Percentiles rank a stretch among this genome's conserved stretches.
phyloP scores from a whole-genome alignment of 441 rosid genomes.

The Gossypium davidsonii region DNA sequence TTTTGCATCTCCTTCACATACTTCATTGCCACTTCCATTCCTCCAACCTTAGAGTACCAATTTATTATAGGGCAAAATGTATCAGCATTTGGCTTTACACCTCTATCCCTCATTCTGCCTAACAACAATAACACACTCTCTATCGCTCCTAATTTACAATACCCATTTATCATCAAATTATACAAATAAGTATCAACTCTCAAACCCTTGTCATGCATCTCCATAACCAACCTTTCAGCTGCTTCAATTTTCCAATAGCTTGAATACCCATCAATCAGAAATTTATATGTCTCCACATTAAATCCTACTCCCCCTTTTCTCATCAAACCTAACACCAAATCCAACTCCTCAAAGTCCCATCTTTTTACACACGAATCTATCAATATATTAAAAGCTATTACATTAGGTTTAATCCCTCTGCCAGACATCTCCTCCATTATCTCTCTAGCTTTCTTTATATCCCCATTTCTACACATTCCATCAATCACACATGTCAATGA shows the following conservation, averaged over 20 bases:
- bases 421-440: constrained; percentile 26
- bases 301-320: constrained; percentile 24
- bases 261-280: constrained; percentile 30
- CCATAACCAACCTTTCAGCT: constrained; percentile 29
- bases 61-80: constrained; percentile 32
- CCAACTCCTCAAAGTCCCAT: constrained; percentile 38
- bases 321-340: constrained; percentile 29
- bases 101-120: constrained; percentile 22
- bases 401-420: constrained; percentile 26
- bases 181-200: constrained; percentile 30
- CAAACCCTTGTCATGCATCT: constrained; percentile 32
- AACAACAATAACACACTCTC: constrained; percentile 25
- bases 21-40: constrained; percentile 19
- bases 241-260: constrained; percentile 31
- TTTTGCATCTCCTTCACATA: constrained; percentile 19
- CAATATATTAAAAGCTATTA: constrained; percentile 33
- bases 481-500: constrained; percentile 33
- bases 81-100: constrained; percentile 25
- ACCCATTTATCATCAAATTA: constrained; percentile 30
- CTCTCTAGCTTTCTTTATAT: constrained; percentile 29
- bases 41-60: constrained; percentile 27
- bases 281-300: constrained; percentile 26
- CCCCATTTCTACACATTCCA: constrained; percentile 29
- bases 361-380: constrained; percentile 35
- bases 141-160: constrained; percentile 16